phyloP scores from a whole-genome alignment of 2,329 filamentous ascomycete genomes.

The Venturia aucupariae region DNA sequence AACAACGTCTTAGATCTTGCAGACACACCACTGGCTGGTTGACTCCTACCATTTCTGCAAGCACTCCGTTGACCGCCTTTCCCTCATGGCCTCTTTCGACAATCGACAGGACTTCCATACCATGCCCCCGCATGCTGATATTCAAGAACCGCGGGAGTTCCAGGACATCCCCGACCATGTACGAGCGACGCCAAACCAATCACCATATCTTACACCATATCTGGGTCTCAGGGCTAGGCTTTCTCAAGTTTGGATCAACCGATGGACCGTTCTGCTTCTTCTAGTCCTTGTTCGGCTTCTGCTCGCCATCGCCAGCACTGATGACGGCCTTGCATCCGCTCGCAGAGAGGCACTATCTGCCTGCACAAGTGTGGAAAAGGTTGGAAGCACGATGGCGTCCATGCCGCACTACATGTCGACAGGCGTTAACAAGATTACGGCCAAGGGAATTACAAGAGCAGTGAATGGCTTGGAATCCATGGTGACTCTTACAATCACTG shows the following conservation, averaged over 20 bases:
- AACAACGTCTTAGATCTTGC: neutral
- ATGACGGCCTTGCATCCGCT: constrained; percentile 66
- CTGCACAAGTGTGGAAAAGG: constrained; percentile 83
- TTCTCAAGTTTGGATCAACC: constrained; percentile 95
- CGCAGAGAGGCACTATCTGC: constrained; percentile 75
- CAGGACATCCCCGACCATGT: constrained; percentile 46
- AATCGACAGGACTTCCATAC: constrained; percentile 46
- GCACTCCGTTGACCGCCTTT: constrained; percentile 6
- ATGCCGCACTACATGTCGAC: constrained; percentile 92
- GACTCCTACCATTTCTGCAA: neutral
- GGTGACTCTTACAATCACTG: constrained; percentile 69
- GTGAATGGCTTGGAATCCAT: constrained; percentile 72
- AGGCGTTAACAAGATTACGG: constrained; percentile 80
- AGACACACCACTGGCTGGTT: neutral
- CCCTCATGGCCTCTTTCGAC: constrained; percentile 39
- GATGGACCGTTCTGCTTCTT: constrained; percentile 85
- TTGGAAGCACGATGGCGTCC: constrained; percentile 91
- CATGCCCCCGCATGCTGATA: constrained; percentile 50
- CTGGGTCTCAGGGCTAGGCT: constrained; percentile 79
- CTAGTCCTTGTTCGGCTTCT: constrained; percentile 77
- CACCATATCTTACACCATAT: constrained; percentile 62
- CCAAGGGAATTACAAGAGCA: constrained; percentile 68
- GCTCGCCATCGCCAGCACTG: constrained; percentile 62
- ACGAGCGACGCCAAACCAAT: constrained; percentile 51
- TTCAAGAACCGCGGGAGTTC: constrained; percentile 53